A percentile compares a stretch with the other conserved stretches of the same genome.
Conservation (phyloP, 2,329 filamentous ascomycete species). For the Spiromastix sp. region DNA sequence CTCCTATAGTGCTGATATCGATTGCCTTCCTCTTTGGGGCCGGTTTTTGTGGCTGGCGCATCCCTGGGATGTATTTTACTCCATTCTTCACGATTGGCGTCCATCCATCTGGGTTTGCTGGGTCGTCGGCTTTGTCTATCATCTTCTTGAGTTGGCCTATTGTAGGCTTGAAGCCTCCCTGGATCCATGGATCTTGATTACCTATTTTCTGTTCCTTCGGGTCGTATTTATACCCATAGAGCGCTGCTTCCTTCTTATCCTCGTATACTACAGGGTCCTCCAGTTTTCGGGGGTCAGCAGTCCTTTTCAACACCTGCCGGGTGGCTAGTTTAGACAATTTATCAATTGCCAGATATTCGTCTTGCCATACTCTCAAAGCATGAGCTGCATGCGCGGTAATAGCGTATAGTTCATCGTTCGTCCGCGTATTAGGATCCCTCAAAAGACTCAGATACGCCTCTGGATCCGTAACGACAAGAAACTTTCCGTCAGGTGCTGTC, state of each 20-base stretch:
- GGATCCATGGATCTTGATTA: constrained; percentile 47
- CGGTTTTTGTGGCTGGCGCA: constrained; percentile 16
- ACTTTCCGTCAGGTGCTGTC: constrained; percentile 22
- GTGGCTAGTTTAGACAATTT: constrained; percentile 38
- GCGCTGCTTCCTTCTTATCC: constrained; percentile 49
- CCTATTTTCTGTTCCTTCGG: constrained; percentile 35
- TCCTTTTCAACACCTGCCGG: constrained; percentile 41
- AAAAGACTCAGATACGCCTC: constrained; percentile 28
- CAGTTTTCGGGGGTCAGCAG: constrained; percentile 41
- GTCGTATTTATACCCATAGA: constrained; percentile 51
- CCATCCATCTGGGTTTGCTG: constrained; percentile 34
- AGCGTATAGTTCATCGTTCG: constrained; percentile 43
- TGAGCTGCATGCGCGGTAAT: constrained; percentile 45
- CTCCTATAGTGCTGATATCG: background rate
- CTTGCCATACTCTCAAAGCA: constrained; percentile 46
- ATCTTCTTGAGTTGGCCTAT: constrained; percentile 32
- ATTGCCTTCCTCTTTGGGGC: constrained; percentile 19
- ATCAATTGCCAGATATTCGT: constrained; percentile 45
- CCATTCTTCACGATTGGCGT: constrained; percentile 26
- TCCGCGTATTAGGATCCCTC: constrained; percentile 29
- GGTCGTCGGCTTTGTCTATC: constrained; percentile 22
- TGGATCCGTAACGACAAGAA: constrained; percentile 26
- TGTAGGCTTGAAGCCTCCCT: constrained; percentile 39
- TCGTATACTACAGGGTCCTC: constrained; percentile 42
- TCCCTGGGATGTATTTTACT: constrained; percentile 26